Evolutionary conservation across 495 filamentous ascomycete species (phyloP).

Genomic region (Staphylotrichum tortipilum): DNA sequence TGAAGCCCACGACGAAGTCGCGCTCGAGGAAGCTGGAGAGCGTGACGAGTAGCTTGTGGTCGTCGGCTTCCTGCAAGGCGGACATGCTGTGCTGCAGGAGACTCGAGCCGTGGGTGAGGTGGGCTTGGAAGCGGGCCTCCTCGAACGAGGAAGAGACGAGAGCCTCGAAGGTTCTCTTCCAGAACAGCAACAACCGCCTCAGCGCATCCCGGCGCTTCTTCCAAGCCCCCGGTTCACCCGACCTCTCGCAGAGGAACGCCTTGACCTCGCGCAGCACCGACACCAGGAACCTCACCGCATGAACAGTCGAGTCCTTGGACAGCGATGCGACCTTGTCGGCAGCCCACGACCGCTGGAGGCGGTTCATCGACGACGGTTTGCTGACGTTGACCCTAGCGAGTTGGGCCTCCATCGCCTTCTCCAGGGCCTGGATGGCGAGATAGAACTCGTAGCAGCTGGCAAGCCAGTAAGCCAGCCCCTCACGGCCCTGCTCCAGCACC

Average conservation of each 20-base stretch:
- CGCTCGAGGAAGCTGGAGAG: constrained; percentile 28
- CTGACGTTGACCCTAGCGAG: constrained; percentile 27
- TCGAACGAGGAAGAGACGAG: constrained; percentile 37
- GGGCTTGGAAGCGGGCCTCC: constrained; percentile 47
- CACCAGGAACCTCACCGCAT: constrained; percentile 34
- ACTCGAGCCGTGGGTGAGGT: constrained; percentile 33
- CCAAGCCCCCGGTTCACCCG: constrained; percentile 19
- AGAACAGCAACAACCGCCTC: constrained; percentile 44
- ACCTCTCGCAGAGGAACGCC: constrained; percentile 22
- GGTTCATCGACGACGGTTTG: constrained; percentile 56
- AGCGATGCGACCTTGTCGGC: constrained; percentile 49
- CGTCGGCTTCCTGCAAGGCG: constrained; percentile 11
- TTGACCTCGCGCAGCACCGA: constrained; percentile 26
- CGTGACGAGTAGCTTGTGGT: constrained; percentile 21
- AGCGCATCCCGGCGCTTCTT: constrained; percentile 30
- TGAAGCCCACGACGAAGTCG: constrained; percentile 42
- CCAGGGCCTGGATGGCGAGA: constrained; percentile 33
- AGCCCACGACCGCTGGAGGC: constrained; percentile 59
- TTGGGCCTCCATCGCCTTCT: constrained; percentile 25
- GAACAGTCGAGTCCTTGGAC: constrained; percentile 55
- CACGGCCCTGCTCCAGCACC: constrained; percentile 23
- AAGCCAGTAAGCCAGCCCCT: constrained; percentile 36
- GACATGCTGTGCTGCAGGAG: constrained; percentile 20
- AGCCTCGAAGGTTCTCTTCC: constrained; percentile 48
- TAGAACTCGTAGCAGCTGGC: constrained; percentile 43